A percentile compares a stretch with the other conserved stretches of the same genome.
Evolutionary conservation across 192 early-diverging fungal genomes (phyloP).

Genomic region (Lunasporangiospora selenospora): DNA sequence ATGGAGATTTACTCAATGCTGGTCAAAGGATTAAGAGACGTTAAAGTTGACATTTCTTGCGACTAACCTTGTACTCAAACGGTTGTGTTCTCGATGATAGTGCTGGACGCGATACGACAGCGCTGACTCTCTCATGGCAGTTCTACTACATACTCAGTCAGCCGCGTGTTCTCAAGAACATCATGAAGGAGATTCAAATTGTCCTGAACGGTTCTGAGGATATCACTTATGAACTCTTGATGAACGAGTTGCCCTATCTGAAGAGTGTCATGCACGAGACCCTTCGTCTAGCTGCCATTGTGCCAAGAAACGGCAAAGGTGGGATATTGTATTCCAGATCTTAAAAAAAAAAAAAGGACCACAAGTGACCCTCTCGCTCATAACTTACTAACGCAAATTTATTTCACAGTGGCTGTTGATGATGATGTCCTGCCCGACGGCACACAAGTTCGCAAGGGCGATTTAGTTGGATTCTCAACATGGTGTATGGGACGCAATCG

Average conservation of each 20-base stretch:
- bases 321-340: too few species aligned
- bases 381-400: too few species aligned
- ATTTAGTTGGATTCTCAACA: conserved; percentile 42
- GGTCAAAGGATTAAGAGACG: not conserved
- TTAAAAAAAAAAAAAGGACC: too few species aligned
- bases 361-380: too few species aligned
- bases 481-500: conserved; percentile 56
- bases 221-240: not conserved
- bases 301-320: conserved; percentile 62
- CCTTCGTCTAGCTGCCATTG: conserved; percentile 65
- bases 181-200: conserved; percentile 21
- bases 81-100: conserved; percentile 48
- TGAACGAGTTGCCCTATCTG: conserved; percentile 48
- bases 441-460: conserved; percentile 55
- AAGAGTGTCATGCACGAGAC: conserved; percentile 62
- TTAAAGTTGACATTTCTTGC: not conserved
- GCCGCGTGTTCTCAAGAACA: conserved; percentile 17
- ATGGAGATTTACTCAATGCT: too few species aligned
- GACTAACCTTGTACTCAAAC: too few species aligned
- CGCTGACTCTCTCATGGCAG: conserved; percentile 55
- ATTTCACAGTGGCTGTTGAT: conserved; percentile 45
- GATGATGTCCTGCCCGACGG: conserved; percentile 69
- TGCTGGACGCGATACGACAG: too few species aligned
- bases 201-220: not conserved
- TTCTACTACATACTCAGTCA: conserved; percentile 46